Evolutionary conservation across 148 eudicot species (phyloP).

Genomic region (Rhododendron vialii): DNA sequence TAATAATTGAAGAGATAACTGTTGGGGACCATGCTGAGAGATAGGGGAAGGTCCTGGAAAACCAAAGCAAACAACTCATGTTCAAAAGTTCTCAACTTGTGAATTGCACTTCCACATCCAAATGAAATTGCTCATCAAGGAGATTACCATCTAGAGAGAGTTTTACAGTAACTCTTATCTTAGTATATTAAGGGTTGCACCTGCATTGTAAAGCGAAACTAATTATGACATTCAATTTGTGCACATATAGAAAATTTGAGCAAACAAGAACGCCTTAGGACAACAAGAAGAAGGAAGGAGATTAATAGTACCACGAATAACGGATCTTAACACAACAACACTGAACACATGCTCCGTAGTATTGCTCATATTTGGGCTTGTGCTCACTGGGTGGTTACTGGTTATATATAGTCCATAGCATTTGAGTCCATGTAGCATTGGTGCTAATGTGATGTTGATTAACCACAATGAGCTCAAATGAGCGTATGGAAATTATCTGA

Average conservation of each 20-base stretch:
- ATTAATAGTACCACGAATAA: background rate
- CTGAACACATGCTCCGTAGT: background rate
- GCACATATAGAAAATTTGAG: background rate
- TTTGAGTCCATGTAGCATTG: background rate
- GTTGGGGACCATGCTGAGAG: no score
- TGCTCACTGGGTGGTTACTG: background rate
- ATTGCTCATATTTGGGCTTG: background rate
- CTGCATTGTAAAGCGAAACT: no score
- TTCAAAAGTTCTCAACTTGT: background rate
- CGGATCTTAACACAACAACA: background rate
- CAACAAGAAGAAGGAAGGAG: conserved; percentile 1
- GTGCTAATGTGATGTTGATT: background rate
- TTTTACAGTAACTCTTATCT: background rate
- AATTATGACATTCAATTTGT: background rate
- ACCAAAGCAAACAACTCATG: background rate
- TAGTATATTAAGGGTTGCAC: background rate
- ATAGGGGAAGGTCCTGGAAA: no score
- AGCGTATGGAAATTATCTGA: background rate
- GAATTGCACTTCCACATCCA: background rate
- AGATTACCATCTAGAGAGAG: background rate
- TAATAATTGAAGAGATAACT: no score
- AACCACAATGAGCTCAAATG: background rate
- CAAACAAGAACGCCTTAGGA: background rate
- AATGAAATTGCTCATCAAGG: background rate
- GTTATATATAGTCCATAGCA: background rate